Base-by-base conservation (phyloP, 2,329 filamentous ascomycete genomes). In the Beauveria rudraprayagi region DNA sequence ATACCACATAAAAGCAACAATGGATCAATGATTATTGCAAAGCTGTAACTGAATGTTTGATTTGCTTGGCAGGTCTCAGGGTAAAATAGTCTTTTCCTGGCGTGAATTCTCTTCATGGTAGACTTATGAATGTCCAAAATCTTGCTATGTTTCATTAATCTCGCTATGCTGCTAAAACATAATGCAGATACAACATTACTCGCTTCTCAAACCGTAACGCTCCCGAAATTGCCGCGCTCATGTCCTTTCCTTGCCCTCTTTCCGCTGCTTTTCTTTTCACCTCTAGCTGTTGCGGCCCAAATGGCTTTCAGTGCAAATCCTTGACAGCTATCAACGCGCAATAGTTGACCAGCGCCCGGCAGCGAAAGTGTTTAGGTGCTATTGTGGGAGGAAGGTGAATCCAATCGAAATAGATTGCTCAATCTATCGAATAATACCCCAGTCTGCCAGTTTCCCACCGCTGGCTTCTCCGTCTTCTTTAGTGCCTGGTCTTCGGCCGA, bases 401-500 rank as follows among this genome's bases (percentile, higher is more conserved):
- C n/a, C 19, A 50, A 30, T 16, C 47, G 26, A 22, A 11, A 43
- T 24, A 17, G 19, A 10, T 24, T 17, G 22, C 19, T 43, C 16
- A 11, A n/a, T 26, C 17, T 72, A 87, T 66, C 91, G 86, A 69
- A 96, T 96, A 59, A 92, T 86, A 56, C 89, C 89, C 89, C 90
- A 94, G 72, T 91, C 89, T 47, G 86, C 84, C 61, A 94, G 79
- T 65, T 83, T 82, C 56, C 86, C 79, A 48, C 78, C 78, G 14
- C 82, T 77, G 46, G 74, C 76, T 61, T 86, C 83, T 66, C 87
- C 86, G 48, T 89, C 87, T 62, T 89, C 87, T 64, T 87, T 82
- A 63, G 84, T 81, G 28, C 88, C 87, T 30, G 89, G 86, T 69
- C 91, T 88, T 70, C 89, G 88, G 63, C 90, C 91, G 76, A 99